Evolutionary conservation across 495 filamentous ascomycete species (phyloP).

Genomic region (Penicillium fimorum): DNA sequence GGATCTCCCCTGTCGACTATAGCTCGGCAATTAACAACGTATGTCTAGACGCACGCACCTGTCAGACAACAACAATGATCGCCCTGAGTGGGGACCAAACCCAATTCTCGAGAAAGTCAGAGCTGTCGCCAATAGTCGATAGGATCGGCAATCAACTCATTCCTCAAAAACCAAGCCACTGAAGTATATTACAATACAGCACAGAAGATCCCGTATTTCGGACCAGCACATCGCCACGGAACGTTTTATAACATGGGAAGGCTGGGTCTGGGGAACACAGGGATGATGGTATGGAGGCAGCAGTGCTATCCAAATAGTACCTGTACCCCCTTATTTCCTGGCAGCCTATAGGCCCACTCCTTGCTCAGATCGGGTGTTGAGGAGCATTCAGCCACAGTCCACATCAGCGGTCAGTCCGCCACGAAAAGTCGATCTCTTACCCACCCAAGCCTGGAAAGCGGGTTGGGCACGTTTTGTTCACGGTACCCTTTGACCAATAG

Average conservation of each 20-base stretch:
- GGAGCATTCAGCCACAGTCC: constrained; percentile 9
- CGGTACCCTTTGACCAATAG: neutral
- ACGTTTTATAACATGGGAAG: neutral
- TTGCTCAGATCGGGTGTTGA: neutral
- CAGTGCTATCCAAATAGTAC: neutral
- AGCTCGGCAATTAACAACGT: neutral
- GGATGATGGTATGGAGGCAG: neutral
- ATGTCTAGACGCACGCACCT: neutral
- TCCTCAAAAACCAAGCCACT: neutral
- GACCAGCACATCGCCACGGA: neutral
- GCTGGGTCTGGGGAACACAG: neutral
- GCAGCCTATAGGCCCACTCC: neutral
- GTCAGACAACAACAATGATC: constrained; percentile 5
- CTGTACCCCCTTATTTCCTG: neutral
- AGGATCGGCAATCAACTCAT: constrained; percentile 2
- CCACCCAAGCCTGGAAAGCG: neutral
- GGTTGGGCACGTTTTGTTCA: constrained; percentile 4
- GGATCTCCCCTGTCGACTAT: neutral
- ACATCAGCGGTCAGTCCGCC: constrained; percentile 9
- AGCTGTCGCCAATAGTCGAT: constrained; percentile 4
- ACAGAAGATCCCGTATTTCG: neutral
- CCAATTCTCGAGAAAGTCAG: constrained; percentile 1
- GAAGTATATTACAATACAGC: constrained; percentile 2
- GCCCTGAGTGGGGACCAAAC: neutral
- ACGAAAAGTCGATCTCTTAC: neutral